These are phyloP conservation scores for Dendrobium officinale DNA, from an alignment of 106 monocot species.

Conservation along the genomic window DNA sequence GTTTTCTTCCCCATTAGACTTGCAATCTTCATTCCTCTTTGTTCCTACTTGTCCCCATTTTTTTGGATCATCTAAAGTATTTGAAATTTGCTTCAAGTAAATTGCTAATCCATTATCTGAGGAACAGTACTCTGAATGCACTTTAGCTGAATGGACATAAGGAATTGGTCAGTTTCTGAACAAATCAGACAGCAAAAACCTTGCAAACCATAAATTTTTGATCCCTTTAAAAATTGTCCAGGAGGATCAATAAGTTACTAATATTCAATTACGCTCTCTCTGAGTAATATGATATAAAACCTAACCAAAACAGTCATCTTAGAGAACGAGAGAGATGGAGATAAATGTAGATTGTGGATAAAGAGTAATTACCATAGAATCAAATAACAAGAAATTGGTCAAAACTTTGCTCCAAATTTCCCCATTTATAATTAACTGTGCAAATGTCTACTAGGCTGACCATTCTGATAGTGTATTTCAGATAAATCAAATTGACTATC, in stretches of 20 bases:
- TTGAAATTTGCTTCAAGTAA: not conserved
- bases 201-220: not conserved
- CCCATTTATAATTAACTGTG: too few species aligned
- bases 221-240: not conserved
- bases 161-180: not conserved
- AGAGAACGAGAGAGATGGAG: not conserved
- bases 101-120: not conserved
- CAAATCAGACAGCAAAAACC: not conserved
- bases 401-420: not conserved
- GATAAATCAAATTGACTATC: too few species aligned
- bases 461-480: too few species aligned
- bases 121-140: not conserved
- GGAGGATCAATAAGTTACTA: not conserved
- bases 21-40: not conserved
- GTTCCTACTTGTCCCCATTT: not conserved
- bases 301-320: not conserved
- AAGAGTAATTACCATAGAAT: not conserved
- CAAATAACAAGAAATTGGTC: not conserved
- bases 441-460: too few species aligned
- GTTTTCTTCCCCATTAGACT: not conserved
- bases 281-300: not conserved
- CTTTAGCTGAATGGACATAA: constrained; percentile 7
- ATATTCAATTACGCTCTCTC: not conserved
- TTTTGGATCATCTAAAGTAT: not conserved
- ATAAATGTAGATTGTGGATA: not conserved